Evolutionary conservation across 306 rosid species (phyloP).

Genomic region (Dalbergia cultrata): DNA sequence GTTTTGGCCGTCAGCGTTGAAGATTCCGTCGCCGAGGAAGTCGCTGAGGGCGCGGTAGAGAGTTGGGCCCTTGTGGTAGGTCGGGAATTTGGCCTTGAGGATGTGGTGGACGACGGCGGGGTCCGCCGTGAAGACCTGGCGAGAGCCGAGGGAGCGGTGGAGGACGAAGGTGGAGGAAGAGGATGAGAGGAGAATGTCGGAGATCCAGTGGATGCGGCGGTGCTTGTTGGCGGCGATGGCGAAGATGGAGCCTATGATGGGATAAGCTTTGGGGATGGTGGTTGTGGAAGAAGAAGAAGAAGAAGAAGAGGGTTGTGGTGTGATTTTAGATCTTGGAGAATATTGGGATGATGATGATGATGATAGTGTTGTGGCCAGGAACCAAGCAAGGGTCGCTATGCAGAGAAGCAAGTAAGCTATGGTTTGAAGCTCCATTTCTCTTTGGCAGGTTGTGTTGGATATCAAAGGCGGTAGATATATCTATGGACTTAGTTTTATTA

Average conservation of each 20-base stretch:
- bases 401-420: too few relatives aligned
- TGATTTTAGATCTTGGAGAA: too few relatives aligned
- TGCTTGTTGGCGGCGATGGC: conserved; percentile 48
- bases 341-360: too few relatives aligned
- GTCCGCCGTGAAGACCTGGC: conserved; percentile 62
- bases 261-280: conserved; percentile 62
- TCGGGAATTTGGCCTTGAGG: conserved; percentile 68
- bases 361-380: too few relatives aligned
- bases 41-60: conserved; percentile 43
- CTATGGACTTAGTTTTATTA: too few relatives aligned
- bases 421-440: too few relatives aligned
- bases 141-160: conserved; percentile 53
- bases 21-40: conserved; percentile 77
- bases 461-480: too few relatives aligned
- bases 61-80: conserved; percentile 59
- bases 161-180: conserved; percentile 68
- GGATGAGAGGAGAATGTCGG: conserved; percentile 61
- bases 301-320: too few relatives aligned
- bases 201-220: conserved; percentile 64
- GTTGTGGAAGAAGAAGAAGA: conserved; percentile 20
- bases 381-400: too few relatives aligned
- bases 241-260: conserved; percentile 60
- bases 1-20: conserved; percentile 56
- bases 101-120: conserved; percentile 73
- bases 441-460: too few relatives aligned